Base-by-base conservation (phyloP, 148 eudicot genomes). In the Drosera capensis region DNA sequence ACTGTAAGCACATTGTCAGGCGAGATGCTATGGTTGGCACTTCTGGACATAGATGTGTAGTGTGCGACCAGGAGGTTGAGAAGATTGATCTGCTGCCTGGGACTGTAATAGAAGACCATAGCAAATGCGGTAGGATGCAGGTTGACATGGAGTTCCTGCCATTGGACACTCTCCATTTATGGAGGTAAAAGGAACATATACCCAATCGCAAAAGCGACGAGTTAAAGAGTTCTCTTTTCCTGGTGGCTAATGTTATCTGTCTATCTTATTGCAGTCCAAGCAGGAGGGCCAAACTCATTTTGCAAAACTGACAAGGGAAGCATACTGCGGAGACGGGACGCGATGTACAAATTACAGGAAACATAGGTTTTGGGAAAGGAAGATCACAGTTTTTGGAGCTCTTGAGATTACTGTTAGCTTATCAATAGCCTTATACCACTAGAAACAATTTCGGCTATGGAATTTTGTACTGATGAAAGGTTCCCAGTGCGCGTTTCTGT, bases 1-100 rank as follows among this genome's bases (percentile, higher is more conserved):
- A 54, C 48, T 66, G 71, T 61, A 66, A 54, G 43, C 20, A 29
- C 19, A 47, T 55, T 18, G 65, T 56, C 37, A 49, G 44, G 60
- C 25, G 34, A 23, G 39, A 59, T 7, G 71, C 65, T 23, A 45
- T 51, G 22, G 52, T 55, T 44, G 65, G 71, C 23, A 48, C 71
- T 34, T 31, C 26, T 1, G 34, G 40, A 30, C 71, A 66, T 55
- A 59, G 49, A 26, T 66, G 71, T 30, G 65, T 66, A 13, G 30
- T 66, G 31, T 66, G 71, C 43, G 71, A 66, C 31, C 21, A 21
- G 21, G 43, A 54, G 57, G 71, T 66, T 8, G 43, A 45, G n/a
- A 44, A 30, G 21, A 66, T 66, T 31, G 61, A 59, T 59, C 40
- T 59, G 43, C 23, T 44, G 14, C 45, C 42, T 4, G 37, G 71